A percentile compares a stretch with the other conserved stretches of the same genome.
phyloP scores from a whole-genome alignment of 1,139 yeast genomes.

The Sugiyamaella neomexicana region DNA sequence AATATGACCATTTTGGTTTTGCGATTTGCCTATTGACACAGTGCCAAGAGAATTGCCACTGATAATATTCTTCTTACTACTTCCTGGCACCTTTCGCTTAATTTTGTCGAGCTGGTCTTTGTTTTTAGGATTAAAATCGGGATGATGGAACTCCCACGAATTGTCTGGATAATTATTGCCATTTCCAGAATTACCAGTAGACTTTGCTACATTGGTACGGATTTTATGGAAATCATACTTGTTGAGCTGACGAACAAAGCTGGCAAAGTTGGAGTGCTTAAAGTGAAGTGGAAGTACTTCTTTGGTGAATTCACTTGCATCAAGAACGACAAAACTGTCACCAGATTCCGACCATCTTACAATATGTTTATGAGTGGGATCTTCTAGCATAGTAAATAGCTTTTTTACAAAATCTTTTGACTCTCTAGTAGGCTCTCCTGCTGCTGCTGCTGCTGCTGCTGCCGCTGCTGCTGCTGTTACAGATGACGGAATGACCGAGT shows the following conservation, averaged over 20 bases:
- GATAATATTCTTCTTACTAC: constrained; percentile 24
- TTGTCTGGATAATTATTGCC: constrained; percentile 67
- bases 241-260: constrained; percentile 90
- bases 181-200: constrained; percentile 50
- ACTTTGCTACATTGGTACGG: constrained; percentile 45
- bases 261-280: constrained; percentile 87
- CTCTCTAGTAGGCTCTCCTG: constrained; percentile 1
- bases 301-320: constrained; percentile 83
- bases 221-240: constrained; percentile 97
- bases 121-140: constrained; percentile 75
- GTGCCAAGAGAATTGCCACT: background rate
- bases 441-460: background rate
- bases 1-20: background rate
- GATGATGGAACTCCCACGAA: constrained; percentile 90
- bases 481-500: too few species aligned
- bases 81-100: constrained; percentile 73
- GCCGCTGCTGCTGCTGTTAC: background rate
- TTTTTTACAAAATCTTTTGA: constrained; percentile 33
- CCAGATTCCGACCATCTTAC: constrained; percentile 85
- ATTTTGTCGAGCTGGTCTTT: constrained; percentile 72
- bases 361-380: constrained; percentile 65
- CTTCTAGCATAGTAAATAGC: constrained; percentile 79
- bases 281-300: constrained; percentile 85
- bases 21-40: background rate
- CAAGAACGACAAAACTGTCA: constrained; percentile 82